phyloP scores from a whole-genome alignment of 257 asterid species.

The Lantana camara region DNA sequence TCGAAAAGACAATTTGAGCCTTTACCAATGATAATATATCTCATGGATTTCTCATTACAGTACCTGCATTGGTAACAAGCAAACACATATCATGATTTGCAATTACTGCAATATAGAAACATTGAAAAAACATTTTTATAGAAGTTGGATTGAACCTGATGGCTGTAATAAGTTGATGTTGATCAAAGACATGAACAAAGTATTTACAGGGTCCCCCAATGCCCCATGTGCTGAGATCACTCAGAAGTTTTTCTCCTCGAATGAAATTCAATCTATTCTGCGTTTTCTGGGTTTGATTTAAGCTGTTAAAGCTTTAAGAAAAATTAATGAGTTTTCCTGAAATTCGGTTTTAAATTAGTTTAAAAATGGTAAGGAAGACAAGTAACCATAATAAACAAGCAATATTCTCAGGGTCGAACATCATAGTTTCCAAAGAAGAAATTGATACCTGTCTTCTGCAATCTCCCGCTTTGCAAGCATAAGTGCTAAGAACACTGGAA shows the following conservation, averaged over 20 bases:
- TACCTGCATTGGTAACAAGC: too few relatives aligned
- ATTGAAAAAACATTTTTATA: background rate
- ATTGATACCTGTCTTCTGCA: slow-evolving; percentile 64
- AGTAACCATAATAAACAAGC: too few relatives aligned
- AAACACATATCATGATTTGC: background rate
- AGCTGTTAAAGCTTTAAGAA: slow-evolving; percentile 17
- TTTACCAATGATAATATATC: slow-evolving; percentile 46
- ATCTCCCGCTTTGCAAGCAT: slow-evolving; percentile 91
- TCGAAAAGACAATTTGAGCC: slow-evolving; percentile 52
- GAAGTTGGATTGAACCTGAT: slow-evolving; percentile 30
- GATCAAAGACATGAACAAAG: slow-evolving; percentile 46
- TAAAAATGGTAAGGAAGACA: too few relatives aligned
- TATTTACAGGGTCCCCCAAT: slow-evolving; percentile 54
- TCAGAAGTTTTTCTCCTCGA: slow-evolving; percentile 34
- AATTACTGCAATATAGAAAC: background rate
- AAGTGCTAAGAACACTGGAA: slow-evolving; percentile 83
- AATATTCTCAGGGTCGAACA: slow-evolving; percentile 1
- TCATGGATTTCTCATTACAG: slow-evolving; percentile 39
- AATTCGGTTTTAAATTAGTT: too few relatives aligned
- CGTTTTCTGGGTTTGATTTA: background rate
- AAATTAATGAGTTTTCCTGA: slow-evolving; percentile 21
- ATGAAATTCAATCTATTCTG: slow-evolving; percentile 27
- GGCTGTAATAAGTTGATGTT: slow-evolving; percentile 42
- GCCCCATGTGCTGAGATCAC: slow-evolving; percentile 48
- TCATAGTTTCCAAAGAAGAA: slow-evolving; percentile 9